Evolutionary conservation across 1,139 yeast genomes (phyloP), one percentile per base, ranked within the genome.

Genomic region (Meyerozyma smithsonii): DNA sequence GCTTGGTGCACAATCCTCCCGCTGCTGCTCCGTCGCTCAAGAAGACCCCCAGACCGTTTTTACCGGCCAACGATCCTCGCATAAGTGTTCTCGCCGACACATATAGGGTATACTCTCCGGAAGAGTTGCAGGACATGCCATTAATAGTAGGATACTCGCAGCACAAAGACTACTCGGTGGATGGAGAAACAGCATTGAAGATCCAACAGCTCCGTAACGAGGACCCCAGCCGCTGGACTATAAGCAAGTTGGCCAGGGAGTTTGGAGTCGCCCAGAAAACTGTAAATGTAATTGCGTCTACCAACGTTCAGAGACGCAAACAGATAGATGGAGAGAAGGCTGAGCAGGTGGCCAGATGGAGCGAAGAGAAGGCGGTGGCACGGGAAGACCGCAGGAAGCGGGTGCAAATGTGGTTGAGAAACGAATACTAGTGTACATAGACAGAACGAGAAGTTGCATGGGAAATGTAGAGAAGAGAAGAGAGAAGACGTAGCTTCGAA

Each of bases 41-140:
- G 42, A 60, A 62, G 38, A 87, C 95, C 0, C 95, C 96, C 25
- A 74, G 73, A 46, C 80, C 81, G 4, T 87, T 87, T 56, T 62
- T 87, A 40, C 96, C 96, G 3, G 52, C 62, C 2, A 52, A 60
- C 7, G 94, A 85, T 54, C 79, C 79, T 24, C 74, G 95, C 51
- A 72, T 42, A 69, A 43, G 62, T 58, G 2, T 60, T 66, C 26
- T 59, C 47, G 38, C 46, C 25, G 40, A 49, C 41, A 45, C 35
- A 46, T 45, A 47, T 46, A 58, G 48, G 45, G 41, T 48, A 2
- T 66, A 55, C 49, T 61, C 64, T 36, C 54, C 55, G 21, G 68
- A 77, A 58, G 67, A 73, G 40, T 53, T 77, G 36, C 58, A 62
- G n/a, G 66, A 72, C 46, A 81, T 81, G 68, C 88, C 88, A 8